These are phyloP conservation scores for Parasitella parasitica DNA, from an alignment of 371 early-diverging fungal genomes.

Conservation along the genomic window DNA sequence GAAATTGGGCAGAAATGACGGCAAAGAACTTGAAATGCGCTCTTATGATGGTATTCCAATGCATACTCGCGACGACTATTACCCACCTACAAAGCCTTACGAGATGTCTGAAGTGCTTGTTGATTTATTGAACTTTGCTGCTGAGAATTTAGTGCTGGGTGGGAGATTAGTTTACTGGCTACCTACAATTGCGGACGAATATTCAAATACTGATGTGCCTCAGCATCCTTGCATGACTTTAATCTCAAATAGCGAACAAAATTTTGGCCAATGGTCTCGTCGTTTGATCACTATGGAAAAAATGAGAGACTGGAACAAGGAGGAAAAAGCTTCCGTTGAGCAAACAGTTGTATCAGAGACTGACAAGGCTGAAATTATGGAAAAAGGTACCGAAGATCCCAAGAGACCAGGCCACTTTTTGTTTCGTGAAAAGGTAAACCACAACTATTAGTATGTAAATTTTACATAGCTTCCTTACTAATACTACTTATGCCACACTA, in stretches of 20 bases:
- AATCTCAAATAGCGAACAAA: constrained; percentile 88
- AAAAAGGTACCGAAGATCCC: constrained; percentile 30
- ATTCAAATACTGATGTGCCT: constrained; percentile 79
- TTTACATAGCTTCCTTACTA: too few species aligned
- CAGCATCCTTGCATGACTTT: constrained; percentile 79
- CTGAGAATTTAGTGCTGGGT: constrained; percentile 72
- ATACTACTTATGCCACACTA: too few species aligned
- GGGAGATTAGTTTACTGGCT: constrained; percentile 97
- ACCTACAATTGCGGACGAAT: constrained; percentile 88
- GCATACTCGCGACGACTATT: constrained; percentile 66
- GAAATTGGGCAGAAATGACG: constrained; percentile 77
- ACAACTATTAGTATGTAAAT: not conserved
- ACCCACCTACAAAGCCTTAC: constrained; percentile 91
- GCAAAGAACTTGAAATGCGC: constrained; percentile 52
- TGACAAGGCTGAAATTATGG: constrained; percentile 19
- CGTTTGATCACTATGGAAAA: constrained; percentile 96
- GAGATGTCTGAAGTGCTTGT: constrained; percentile 88
- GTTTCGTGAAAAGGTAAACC: constrained; percentile 49
- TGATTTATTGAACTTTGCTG: constrained; percentile 88
- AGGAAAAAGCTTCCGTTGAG: constrained; percentile 11
- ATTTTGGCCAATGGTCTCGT: constrained; percentile 93
- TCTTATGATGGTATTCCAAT: constrained; percentile 67
- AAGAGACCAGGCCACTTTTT: constrained; percentile 47
- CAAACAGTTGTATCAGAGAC: constrained; percentile 7
- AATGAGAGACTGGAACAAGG: constrained; percentile 28